These are phyloP conservation scores for Penicillium soppii DNA, from an alignment of 495 filamentous ascomycete genomes.

Conservation along the genomic window DNA sequence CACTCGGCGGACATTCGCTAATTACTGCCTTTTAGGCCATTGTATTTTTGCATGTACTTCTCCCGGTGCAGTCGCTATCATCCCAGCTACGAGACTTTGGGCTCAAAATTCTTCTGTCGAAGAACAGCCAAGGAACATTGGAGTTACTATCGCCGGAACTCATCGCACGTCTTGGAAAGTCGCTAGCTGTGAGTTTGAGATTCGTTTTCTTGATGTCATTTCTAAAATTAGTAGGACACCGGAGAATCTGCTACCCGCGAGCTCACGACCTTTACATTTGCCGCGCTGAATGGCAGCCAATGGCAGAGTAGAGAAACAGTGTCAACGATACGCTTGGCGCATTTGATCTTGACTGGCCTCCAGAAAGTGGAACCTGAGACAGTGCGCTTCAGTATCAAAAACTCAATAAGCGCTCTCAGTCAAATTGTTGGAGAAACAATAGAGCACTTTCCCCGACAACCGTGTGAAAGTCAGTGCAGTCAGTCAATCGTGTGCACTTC, in stretches of 20 bases:
- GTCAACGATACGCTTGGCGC: slow-evolving; percentile 22
- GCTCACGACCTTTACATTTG: slow-evolving; percentile 24
- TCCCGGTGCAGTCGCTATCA: slow-evolving; percentile 21
- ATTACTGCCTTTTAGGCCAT: background rate
- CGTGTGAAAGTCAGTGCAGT: slow-evolving; percentile 20
- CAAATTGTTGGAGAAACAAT: slow-evolving; percentile 21
- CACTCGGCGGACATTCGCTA: background rate
- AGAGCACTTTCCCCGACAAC: slow-evolving; percentile 19
- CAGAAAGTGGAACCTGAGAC: slow-evolving; percentile 9
- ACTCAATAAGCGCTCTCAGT: slow-evolving; percentile 10
- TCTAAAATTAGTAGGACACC: slow-evolving; percentile 14
- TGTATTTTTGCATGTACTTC: slow-evolving; percentile 26
- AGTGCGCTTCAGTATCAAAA: slow-evolving; percentile 6
- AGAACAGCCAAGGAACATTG: slow-evolving; percentile 22
- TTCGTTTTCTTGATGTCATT: background rate
- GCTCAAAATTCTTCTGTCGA: slow-evolving; percentile 28
- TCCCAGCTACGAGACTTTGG: slow-evolving; percentile 24
- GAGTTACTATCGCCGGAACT: slow-evolving; percentile 20
- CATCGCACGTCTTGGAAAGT: slow-evolving; percentile 24
- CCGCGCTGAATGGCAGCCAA: slow-evolving; percentile 14
- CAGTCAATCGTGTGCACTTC: slow-evolving; percentile 19
- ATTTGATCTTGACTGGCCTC: slow-evolving; percentile 25
- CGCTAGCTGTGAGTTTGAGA: slow-evolving; percentile 24
- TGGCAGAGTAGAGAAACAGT: slow-evolving; percentile 2
- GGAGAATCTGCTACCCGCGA: slow-evolving; percentile 23